phyloP scores from a whole-genome alignment of 257 asterid species.

The Solanum habrochaites region DNA sequence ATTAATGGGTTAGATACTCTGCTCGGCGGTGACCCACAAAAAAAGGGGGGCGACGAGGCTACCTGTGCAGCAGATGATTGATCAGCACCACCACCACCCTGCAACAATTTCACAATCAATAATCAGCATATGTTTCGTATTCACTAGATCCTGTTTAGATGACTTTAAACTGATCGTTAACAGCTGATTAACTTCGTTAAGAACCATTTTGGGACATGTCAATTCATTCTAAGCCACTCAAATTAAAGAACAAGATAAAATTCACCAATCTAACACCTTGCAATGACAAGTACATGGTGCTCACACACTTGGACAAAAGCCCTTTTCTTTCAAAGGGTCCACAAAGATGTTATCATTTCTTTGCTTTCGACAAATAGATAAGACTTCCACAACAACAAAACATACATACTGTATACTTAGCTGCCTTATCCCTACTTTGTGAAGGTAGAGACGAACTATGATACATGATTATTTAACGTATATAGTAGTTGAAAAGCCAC shows the following conservation, averaged over 20 bases:
- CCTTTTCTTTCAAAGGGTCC: not conserved
- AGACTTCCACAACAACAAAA: not conserved
- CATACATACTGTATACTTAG: not conserved
- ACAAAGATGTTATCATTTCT: not conserved
- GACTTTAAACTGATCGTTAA: not conserved
- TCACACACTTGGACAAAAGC: not conserved
- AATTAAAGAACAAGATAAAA: not conserved
- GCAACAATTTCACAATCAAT: not conserved
- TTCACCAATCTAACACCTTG: not conserved
- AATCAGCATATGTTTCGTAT: not conserved
- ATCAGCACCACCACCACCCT: constrained; percentile 54
- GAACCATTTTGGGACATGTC: not conserved
- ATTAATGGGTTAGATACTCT: constrained; percentile 98
- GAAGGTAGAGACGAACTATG: too few relatives aligned
- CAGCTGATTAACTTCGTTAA: not conserved
- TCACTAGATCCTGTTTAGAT: not conserved
- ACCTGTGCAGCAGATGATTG: constrained; percentile 41
- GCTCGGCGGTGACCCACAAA: constrained; percentile 98
- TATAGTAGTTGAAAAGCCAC: not conserved
- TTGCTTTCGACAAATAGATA: not conserved
- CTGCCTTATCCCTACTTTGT: not conserved
- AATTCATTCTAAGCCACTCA: not conserved
- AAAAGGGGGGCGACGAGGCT: constrained; percentile 99
- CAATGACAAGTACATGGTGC: not conserved
- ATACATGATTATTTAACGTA: not conserved